Evolutionary conservation across 139 green algal genomes (phyloP).

Genomic region (Pseudopediastrum boryanum): DNA sequence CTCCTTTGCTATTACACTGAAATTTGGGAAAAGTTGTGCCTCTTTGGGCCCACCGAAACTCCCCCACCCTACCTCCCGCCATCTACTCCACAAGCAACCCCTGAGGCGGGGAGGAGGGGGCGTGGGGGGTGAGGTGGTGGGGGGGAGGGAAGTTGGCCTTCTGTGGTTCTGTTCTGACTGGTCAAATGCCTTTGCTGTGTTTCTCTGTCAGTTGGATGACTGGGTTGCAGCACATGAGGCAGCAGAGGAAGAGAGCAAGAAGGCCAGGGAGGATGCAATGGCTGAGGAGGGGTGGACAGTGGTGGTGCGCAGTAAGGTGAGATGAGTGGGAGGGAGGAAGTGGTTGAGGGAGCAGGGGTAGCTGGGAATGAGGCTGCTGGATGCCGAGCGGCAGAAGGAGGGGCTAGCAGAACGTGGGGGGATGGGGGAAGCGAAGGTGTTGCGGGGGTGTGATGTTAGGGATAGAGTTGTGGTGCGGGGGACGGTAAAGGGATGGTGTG

Average conservation of each 20-base stretch:
- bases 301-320: conserved; percentile 74
- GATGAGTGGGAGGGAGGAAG: not conserved
- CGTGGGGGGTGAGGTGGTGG: too few species aligned
- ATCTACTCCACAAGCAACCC: too few species aligned
- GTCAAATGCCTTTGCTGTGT: too few species aligned
- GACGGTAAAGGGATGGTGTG: not conserved
- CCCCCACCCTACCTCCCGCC: too few species aligned
- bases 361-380: not conserved
- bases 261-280: conserved; percentile 48
- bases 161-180: too few species aligned
- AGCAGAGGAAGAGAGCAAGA: conserved; percentile 47
- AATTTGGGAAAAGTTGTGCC: too few species aligned
- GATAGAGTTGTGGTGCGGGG: not conserved
- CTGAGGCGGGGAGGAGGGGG: too few species aligned
- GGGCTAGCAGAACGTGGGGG: not conserved
- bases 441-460: not conserved
- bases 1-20: too few species aligned
- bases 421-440: not conserved
- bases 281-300: conserved; percentile 84
- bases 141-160: too few species aligned
- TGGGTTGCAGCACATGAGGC: conserved; percentile 74
- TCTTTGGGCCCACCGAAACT: too few species aligned
- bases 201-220: conserved; percentile 71
- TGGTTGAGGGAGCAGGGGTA: not conserved
- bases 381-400: not conserved